Base-by-base conservation (phyloP, 1,284 basidiomycete genomes). In the Somion occarium region DNA sequence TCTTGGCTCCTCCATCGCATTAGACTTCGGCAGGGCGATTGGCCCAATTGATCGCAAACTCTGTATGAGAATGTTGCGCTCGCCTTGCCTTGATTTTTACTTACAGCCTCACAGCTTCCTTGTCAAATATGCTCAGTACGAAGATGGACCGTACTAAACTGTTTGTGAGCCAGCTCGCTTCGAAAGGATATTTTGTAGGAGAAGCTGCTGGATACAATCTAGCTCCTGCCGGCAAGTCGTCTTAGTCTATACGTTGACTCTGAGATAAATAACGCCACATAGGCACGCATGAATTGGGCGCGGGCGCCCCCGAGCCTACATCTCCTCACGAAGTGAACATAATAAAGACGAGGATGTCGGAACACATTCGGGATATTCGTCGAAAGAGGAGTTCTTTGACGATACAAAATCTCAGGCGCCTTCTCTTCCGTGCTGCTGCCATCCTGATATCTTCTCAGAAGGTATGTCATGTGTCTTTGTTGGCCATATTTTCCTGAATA, bases 371-470 rank as follows among this genome's bases (percentile, higher is more conserved):
- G 13, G 85, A 85, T 46, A 83, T 95, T 48, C 72, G 82, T 27
- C 75, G 76, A 44, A 93, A 91, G 69, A 80, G 75, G 23, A 86
- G 85, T 56, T 74, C 78, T 7, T 69, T 93, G 51, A 88, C 83
- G 12, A 78, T 93, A 1, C 80, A 88, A 43, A 92, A 97, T 50
- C 73, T 98, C 38, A 87, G 91, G 53, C 79, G 92, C 7, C 71
- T 98, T 2, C 73, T 99, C 23, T 93, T 97, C 68, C 83, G 94
- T 45, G 93, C 89, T 52, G 93, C 91, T 1, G 88, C 91, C 0
- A 83, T 83, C 5, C 67, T 96, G 22, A 83, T 93, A 48, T 83
- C 85, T 13, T 68, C 85, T 37, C 73, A 81, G 15, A 74, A 82
- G 72, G 92, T 92, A 27, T 22, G 42, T 42, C 46, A 46, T n/a